A percentile compares a stretch with the other conserved stretches of the same genome.
Conservation (phyloP, 768 basidiomycete species). For the Ephemerocybe angulata region DNA sequence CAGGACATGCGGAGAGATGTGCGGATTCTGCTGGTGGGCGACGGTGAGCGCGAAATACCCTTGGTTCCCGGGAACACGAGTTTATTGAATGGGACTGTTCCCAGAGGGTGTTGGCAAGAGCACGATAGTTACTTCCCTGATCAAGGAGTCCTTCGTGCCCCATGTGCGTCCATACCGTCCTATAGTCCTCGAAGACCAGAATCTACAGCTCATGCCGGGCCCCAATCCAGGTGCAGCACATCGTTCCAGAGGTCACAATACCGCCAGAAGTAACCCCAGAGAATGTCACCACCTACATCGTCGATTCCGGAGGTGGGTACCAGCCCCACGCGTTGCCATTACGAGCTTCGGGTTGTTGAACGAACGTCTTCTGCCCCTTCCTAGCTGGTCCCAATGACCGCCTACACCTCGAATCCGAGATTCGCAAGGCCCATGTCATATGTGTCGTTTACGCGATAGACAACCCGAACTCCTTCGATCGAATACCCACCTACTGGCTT, state of each 20-base stretch:
- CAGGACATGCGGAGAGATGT: slow-evolving; percentile 83
- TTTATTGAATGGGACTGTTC: slow-evolving; percentile 11
- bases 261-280: slow-evolving; percentile 97
- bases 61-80: slow-evolving; percentile 8
- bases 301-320: slow-evolving; percentile 86
- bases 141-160: slow-evolving; percentile 91
- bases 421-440: slow-evolving; percentile 96
- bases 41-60: slow-evolving; percentile 52
- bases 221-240: slow-evolving; percentile 74
- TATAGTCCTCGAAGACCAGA: slow-evolving; percentile 3
- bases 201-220: neutral
- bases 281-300: slow-evolving; percentile 96
- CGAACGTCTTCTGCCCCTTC: neutral
- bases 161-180: slow-evolving; percentile 50
- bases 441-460: slow-evolving; percentile 97
- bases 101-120: slow-evolving; percentile 97
- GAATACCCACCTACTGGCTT: slow-evolving; percentile 97
- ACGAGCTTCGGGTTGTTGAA: neutral
- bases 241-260: slow-evolving; percentile 96
- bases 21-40: slow-evolving; percentile 89
- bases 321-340: slow-evolving; percentile 18
- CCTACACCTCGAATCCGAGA: slow-evolving; percentile 87
- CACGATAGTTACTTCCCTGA: slow-evolving; percentile 93
- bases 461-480: slow-evolving; percentile 93
- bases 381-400: slow-evolving; percentile 84